A percentile compares a stretch with the other conserved stretches of the same genome.
Evolutionary conservation across 805 yeast genomes (phyloP).

Genomic region (Sugiyamaella mastotermitis): DNA sequence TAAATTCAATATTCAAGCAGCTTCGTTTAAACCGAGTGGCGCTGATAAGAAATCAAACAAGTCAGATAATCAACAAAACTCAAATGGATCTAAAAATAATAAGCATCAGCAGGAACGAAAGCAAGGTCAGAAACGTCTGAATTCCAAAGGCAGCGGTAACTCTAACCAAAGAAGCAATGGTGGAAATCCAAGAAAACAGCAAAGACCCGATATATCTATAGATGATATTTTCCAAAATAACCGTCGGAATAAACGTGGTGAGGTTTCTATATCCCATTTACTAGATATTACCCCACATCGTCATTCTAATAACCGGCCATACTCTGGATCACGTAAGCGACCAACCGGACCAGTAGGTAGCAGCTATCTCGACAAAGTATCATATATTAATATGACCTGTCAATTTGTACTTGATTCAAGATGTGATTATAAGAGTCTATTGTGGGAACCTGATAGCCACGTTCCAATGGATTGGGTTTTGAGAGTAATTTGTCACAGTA

Average conservation of each 20-base stretch:
- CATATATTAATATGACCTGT: conserved; percentile 69
- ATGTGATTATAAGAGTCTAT: conserved; percentile 50
- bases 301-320: background rate
- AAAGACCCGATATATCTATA: background rate
- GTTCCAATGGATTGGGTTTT: conserved; percentile 55
- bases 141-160: too few species aligned
- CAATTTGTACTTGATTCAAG: conserved; percentile 72
- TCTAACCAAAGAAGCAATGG: background rate
- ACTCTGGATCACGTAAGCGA: background rate
- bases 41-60: too few species aligned
- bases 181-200: background rate
- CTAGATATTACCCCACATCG: conserved; percentile 5
- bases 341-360: too few species aligned
- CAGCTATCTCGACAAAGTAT: conserved; percentile 22
- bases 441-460: conserved; percentile 69
- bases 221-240: conserved; percentile 8
- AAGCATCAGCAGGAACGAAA: too few species aligned
- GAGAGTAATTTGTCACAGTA: conserved; percentile 65
- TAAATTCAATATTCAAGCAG: too few species aligned
- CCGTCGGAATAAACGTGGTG: conserved; percentile 16
- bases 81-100: too few species aligned
- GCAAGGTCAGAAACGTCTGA: too few species aligned
- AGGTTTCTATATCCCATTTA: conserved; percentile 18
- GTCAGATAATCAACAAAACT: too few species aligned
- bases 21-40: too few species aligned